Evolutionary conservation across 2,329 filamentous ascomycete genomes (phyloP).

Genomic region (Lecanicillium sp.): DNA sequence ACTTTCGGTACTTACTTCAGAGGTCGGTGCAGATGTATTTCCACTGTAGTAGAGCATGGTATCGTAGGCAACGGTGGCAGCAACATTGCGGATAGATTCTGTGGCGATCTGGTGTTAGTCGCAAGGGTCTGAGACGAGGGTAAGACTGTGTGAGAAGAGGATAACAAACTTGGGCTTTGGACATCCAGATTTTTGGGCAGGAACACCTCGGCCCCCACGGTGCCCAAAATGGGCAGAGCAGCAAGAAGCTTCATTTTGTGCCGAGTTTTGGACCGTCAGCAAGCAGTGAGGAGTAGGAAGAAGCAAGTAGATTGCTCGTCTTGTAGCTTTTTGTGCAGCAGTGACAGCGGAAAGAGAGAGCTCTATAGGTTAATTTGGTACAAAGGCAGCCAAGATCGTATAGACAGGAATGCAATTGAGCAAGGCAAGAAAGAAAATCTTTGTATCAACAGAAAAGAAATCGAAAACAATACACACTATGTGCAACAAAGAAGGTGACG

Average conservation of each 20-base stretch:
- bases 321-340: too few species aligned
- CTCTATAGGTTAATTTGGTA: too few species aligned
- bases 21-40: conserved; percentile 41
- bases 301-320: too few species aligned
- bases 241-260: conserved; percentile 15
- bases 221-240: conserved; percentile 11
- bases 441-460: conserved; percentile 2
- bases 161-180: conserved; percentile 23
- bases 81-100: conserved; percentile 55
- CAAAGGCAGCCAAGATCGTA: not conserved
- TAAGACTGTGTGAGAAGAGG: not conserved
- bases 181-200: conserved; percentile 32
- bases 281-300: too few species aligned
- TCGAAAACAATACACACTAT: not conserved
- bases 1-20: conserved; percentile 25
- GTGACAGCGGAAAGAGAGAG: not conserved
- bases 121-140: not conserved
- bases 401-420: not conserved
- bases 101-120: conserved; percentile 11
- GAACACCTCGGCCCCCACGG: conserved; percentile 17
- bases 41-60: conserved; percentile 59
- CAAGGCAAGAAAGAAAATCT: conserved; percentile 2
- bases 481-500: too few species aligned
- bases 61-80: conserved; percentile 50
- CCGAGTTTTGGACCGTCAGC: not conserved